phyloP scores from a whole-genome alignment of 1,284 basidiomycete genomes.

The Ceraceosorus guamensis region DNA sequence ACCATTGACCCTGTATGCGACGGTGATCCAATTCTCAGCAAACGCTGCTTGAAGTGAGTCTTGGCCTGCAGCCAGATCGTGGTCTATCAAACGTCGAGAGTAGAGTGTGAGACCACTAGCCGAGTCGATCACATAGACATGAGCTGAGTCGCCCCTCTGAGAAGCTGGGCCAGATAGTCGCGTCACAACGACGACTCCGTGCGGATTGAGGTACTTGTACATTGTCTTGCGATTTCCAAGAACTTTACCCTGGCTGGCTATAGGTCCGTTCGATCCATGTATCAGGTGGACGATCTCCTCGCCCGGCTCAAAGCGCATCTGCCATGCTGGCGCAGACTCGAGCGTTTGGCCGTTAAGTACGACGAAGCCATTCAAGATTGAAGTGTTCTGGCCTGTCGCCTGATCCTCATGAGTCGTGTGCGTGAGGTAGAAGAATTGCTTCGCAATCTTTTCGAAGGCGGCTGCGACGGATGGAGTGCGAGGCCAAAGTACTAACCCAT shows the following conservation, averaged over 20 bases:
- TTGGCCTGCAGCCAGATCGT: conserved; percentile 45
- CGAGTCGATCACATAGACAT: conserved; percentile 68
- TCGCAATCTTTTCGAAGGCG: conserved; percentile 13
- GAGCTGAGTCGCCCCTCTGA: conserved; percentile 22
- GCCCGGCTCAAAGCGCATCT: conserved; percentile 20
- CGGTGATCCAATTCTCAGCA: conserved; percentile 89
- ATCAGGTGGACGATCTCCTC: conserved; percentile 19
- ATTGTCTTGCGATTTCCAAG: conserved; percentile 77
- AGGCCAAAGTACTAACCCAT: conserved; percentile 45
- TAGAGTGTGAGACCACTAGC: conserved; percentile 68
- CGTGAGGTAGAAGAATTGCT: conserved; percentile 2
- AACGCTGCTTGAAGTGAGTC: conserved; percentile 60
- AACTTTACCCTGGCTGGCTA: conserved; percentile 75
- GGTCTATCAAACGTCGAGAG: conserved; percentile 27
- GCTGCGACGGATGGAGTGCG: conserved; percentile 21
- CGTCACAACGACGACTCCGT: conserved; percentile 65
- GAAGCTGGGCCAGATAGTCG: conserved; percentile 18
- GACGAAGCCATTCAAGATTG: conserved; percentile 16
- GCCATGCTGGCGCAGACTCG: conserved; percentile 18
- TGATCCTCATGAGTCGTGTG: not conserved
- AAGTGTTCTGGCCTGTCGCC: not conserved
- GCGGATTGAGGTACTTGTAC: conserved; percentile 90
- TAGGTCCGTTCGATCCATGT: conserved; percentile 16
- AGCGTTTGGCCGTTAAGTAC: conserved; percentile 3
- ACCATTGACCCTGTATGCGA: conserved; percentile 57